Percentiles rank a stretch among this genome's conserved stretches.
Evolutionary conservation across 2,329 filamentous ascomycete species (phyloP).

Genomic region (Decorospora gaudefroyi): DNA sequence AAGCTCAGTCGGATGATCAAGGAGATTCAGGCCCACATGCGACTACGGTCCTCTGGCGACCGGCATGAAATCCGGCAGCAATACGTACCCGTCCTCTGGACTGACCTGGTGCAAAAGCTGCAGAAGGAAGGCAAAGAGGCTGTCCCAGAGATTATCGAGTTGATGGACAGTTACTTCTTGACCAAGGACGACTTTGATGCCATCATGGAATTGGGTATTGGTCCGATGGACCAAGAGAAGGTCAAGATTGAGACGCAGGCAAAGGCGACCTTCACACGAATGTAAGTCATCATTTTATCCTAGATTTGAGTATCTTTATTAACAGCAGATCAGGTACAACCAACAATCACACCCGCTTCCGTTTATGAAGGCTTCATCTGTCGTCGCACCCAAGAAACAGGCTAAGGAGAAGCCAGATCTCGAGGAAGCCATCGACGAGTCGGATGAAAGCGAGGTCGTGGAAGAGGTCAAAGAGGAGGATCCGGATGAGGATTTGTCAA

Average conservation of each 20-base stretch:
- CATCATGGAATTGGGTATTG: constrained; percentile 88
- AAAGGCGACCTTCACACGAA: constrained; percentile 86
- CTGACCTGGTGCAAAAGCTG: constrained; percentile 73
- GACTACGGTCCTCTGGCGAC: constrained; percentile 85
- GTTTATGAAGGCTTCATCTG: constrained; percentile 90
- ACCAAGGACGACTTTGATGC: constrained; percentile 94
- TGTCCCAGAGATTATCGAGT: constrained; percentile 80
- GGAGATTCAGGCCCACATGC: constrained; percentile 97
- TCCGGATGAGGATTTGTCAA: constrained; percentile 80
- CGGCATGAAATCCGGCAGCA: constrained; percentile 92
- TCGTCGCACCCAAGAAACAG: constrained; percentile 71
- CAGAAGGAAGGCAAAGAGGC: constrained; percentile 79
- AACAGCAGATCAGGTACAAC: constrained; percentile 70
- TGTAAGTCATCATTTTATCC: constrained; percentile 61
- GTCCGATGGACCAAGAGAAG: constrained; percentile 74
- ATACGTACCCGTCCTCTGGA: constrained; percentile 88
- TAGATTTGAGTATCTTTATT: constrained; percentile 3
- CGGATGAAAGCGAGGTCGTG: constrained; percentile 65
- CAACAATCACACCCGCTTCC: constrained; percentile 82
- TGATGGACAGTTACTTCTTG: constrained; percentile 97
- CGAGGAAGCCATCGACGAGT: constrained; percentile 94
- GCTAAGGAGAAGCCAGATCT: constrained; percentile 83
- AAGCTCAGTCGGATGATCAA: constrained; percentile 80
- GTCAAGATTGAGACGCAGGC: constrained; percentile 82
- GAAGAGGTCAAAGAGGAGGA: constrained; percentile 63